phyloP scores from a whole-genome alignment of 768 basidiomycete species.

The Xerocomellus chrysenteron region DNA sequence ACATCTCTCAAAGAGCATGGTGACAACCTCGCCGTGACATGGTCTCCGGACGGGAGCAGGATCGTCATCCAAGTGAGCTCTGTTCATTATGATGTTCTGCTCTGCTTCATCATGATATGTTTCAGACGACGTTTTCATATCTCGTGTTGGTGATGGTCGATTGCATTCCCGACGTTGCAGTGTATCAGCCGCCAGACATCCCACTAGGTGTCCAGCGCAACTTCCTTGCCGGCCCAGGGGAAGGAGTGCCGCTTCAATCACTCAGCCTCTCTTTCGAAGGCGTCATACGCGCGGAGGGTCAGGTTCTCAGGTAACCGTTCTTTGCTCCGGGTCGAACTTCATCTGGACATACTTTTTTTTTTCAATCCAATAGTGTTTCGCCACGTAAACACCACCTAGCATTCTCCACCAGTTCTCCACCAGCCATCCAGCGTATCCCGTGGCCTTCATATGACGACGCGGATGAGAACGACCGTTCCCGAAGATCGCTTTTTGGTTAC shows the following conservation, averaged over 20 bases:
- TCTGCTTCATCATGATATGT: neutral
- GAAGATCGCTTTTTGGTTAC: conserved; percentile 43
- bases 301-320: conserved; percentile 57
- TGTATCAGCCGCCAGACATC: conserved; percentile 54
- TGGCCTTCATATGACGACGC: conserved; percentile 62
- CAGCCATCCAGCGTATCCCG: conserved; percentile 79
- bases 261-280: conserved; percentile 75
- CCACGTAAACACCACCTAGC: conserved; percentile 66
- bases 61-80: conserved; percentile 74
- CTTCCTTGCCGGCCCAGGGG: conserved; percentile 80
- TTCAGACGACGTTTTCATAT: conserved; percentile 76
- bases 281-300: conserved; percentile 75
- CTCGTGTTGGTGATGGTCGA: conserved; percentile 73
- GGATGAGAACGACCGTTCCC: conserved; percentile 36
- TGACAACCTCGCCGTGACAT: conserved; percentile 69
- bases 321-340: neutral
- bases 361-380: conserved; percentile 54
- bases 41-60: conserved; percentile 80
- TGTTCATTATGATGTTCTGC: neutral
- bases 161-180: conserved; percentile 51
- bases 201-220: conserved; percentile 53
- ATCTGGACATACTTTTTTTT: neutral
- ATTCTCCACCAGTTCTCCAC: conserved; percentile 73
- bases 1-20: conserved; percentile 82
- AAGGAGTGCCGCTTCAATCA: conserved; percentile 68